A percentile compares a stretch with the other conserved stretches of the same genome.
Conservation (phyloP, 805 yeast species). For the Pachysolen tannophilus region DNA sequence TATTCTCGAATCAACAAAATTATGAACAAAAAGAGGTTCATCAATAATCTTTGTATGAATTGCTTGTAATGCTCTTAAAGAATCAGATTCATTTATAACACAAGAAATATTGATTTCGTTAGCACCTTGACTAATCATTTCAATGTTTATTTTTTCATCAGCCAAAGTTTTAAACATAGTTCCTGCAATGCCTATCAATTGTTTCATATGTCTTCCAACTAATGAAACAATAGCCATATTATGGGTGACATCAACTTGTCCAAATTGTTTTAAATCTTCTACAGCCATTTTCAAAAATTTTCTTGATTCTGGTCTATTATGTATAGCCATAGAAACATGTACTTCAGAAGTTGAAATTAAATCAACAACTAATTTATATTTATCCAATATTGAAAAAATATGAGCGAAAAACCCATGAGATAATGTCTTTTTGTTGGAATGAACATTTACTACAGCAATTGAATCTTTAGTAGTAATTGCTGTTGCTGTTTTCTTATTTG, state of each 20-base stretch:
- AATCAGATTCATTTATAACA: constrained; percentile 78
- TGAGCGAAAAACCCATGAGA: constrained; percentile 94
- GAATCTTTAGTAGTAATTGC: constrained; percentile 95
- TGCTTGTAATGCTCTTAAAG: constrained; percentile 77
- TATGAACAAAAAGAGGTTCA: no score
- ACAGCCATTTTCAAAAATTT: constrained; percentile 62
- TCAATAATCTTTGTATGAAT: constrained; percentile 74
- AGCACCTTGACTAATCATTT: constrained; percentile 98
- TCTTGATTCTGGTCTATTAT: constrained; percentile 55
- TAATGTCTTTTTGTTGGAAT: constrained; percentile 85
- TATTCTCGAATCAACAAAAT: constrained; percentile 34
- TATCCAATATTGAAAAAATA: constrained; percentile 81
- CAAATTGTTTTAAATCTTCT: constrained; percentile 69
- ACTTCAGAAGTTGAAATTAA: constrained; percentile 96
- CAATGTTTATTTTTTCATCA: constrained; percentile 85
- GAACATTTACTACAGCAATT: constrained; percentile 86
- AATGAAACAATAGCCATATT: constrained; percentile 87
- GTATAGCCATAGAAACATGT: constrained; percentile 96
- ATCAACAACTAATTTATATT: constrained; percentile 82
- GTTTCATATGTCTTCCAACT: constrained; percentile 97
- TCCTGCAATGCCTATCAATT: constrained; percentile 93
- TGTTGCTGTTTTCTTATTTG: constrained; percentile 67
- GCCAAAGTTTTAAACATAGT: constrained; percentile 94
- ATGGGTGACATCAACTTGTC: constrained; percentile 82
- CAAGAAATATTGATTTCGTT: constrained; percentile 96